A percentile compares a stretch with the other conserved stretches of the same genome.
Conservation (phyloP, 768 basidiomycete genomes). For the Pleurotus tuber-regium region DNA sequence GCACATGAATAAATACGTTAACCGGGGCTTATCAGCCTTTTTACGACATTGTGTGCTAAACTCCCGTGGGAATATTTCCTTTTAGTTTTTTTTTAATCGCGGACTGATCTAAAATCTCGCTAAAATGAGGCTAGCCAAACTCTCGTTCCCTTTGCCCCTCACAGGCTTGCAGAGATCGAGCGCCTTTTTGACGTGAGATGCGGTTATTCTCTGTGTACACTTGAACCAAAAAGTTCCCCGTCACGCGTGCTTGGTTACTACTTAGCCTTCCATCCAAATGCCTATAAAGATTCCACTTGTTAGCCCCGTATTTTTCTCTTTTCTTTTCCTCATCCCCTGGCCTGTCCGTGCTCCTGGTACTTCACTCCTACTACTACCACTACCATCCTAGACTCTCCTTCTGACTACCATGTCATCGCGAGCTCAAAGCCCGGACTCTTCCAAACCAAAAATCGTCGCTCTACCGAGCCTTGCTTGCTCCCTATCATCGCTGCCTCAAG, state of each 20-base stretch:
- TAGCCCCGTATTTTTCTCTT: neutral
- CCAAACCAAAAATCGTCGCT: conserved; percentile 50
- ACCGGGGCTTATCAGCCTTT: no score
- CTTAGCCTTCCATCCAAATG: no score
- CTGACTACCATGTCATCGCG: conserved; percentile 32
- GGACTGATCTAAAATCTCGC: neutral
- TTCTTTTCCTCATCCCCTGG: conserved; percentile 13
- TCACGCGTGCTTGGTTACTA: no score
- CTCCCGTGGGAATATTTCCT: neutral
- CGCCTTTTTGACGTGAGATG: conserved; percentile 1
- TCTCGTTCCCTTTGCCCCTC: neutral
- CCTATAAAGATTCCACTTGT: neutral
- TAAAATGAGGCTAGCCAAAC: neutral
- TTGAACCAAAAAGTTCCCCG: no score
- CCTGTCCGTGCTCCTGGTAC: conserved; percentile 14
- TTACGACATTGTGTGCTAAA: no score
- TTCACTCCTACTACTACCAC: conserved; percentile 15
- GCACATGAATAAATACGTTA: no score
- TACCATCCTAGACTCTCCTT: conserved; percentile 18
- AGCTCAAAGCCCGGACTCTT: conserved; percentile 38
- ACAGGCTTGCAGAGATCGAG: neutral
- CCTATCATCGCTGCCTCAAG: conserved; percentile 67
- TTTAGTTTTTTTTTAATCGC: neutral
- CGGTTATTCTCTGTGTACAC: neutral
- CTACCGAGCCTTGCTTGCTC: conserved; percentile 72